Conservation (phyloP, 805 yeast species). For the Lachancea sp. region DNA sequence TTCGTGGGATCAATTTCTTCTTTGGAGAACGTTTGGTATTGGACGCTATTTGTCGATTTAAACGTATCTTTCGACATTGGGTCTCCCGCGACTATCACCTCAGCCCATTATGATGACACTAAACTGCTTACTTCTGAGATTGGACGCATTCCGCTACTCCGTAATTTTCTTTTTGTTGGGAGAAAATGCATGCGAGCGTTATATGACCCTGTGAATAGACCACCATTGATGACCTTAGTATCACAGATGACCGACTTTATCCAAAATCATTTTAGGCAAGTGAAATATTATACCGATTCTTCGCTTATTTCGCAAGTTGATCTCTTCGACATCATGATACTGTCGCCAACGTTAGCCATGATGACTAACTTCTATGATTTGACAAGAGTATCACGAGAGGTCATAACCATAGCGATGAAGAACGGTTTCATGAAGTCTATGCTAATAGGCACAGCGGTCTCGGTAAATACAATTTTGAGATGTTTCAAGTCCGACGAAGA, state of each 20-base stretch:
- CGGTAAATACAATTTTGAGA: constrained; percentile 9
- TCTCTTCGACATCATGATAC: constrained; percentile 19
- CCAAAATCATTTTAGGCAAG: constrained; percentile 13
- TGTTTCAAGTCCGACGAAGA: constrained; percentile 16
- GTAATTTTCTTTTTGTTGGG: constrained; percentile 3
- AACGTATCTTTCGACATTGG: constrained; percentile 24
- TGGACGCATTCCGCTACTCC: constrained; percentile 3
- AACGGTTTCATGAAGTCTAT: constrained; percentile 19
- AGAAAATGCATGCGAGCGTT: constrained; percentile 4
- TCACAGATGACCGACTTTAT: constrained; percentile 13
- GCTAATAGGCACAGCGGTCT: constrained; percentile 15
- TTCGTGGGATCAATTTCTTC: constrained; percentile 18
- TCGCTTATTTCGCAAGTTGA: constrained; percentile 15
- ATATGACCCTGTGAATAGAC: not conserved
- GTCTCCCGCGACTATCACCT: constrained; percentile 13
- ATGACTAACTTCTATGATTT: constrained; percentile 19
- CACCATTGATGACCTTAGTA: constrained; percentile 4
- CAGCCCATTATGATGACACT: constrained; percentile 5
- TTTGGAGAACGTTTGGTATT: constrained; percentile 25
- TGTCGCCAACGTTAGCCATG: constrained; percentile 21
- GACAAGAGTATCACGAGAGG: constrained; percentile 10
- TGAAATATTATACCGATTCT: constrained; percentile 15
- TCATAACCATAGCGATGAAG: constrained; percentile 5
- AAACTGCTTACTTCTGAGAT: not conserved
- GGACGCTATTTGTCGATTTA: constrained; percentile 24